phyloP scores from a whole-genome alignment of 164 flowering plant genomes.

The Dillenia turbinata region DNA sequence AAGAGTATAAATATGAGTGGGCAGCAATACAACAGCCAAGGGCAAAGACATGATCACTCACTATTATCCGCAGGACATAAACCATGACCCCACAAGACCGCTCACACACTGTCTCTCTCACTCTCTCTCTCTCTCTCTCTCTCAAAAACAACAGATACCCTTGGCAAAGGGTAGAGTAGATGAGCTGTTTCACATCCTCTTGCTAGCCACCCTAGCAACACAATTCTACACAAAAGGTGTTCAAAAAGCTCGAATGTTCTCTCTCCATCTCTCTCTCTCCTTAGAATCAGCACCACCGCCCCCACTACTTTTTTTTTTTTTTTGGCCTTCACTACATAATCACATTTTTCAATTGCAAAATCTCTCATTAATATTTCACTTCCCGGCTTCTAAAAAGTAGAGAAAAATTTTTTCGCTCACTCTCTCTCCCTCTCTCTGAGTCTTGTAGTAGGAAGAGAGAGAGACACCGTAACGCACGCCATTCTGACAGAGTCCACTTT shows the following conservation, averaged over 20 bases:
- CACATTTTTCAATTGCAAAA: neutral
- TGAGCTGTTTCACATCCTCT: constrained; percentile 40
- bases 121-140: too few species aligned
- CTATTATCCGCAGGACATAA: too few species aligned
- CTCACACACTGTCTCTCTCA: too few species aligned
- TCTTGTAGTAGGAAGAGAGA: neutral
- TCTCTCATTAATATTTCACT: too few species aligned
- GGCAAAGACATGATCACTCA: too few species aligned
- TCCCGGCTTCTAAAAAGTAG: too few species aligned
- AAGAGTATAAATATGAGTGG: too few species aligned
- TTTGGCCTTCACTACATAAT: neutral
- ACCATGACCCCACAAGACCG: too few species aligned
- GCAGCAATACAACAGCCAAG: too few species aligned
- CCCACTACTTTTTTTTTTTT: constrained; percentile 12
- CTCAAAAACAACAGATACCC: too few species aligned
- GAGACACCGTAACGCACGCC: constrained; percentile 33
- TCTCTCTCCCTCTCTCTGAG: constrained; percentile 3
- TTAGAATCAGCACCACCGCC: constrained; percentile 45
- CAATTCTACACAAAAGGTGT: constrained; percentile 27
- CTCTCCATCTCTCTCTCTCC: constrained; percentile 17
- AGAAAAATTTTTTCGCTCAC: constrained; percentile 1
- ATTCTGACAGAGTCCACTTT: constrained; percentile 41
- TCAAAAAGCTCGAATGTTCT: constrained; percentile 39
- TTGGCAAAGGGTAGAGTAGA: constrained; percentile 21
- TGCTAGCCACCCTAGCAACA: constrained; percentile 46